Evolutionary conservation across 192 early-diverging fungal species (phyloP).

Genomic region (Podila epicladia): DNA sequence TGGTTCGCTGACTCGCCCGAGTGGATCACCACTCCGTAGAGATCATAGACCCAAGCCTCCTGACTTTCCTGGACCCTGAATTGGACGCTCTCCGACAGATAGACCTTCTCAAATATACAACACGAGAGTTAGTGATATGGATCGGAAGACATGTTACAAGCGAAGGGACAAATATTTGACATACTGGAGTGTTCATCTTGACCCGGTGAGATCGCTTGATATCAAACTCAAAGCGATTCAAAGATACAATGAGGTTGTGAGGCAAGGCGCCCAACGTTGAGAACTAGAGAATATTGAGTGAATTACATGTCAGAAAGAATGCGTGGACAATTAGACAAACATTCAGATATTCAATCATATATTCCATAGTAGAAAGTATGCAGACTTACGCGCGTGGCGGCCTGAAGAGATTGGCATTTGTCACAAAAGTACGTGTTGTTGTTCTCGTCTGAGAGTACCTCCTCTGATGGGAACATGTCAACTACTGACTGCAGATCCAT

Average conservation of each 20-base stretch:
- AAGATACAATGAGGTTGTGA: conserved; percentile 26
- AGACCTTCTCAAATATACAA: conserved; percentile 2
- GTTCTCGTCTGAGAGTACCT: conserved; percentile 25
- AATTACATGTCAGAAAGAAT: not conserved
- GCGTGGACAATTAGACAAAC: not conserved
- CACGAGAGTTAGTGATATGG: not conserved
- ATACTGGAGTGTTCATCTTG: conserved; percentile 40
- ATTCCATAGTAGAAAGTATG: not conserved
- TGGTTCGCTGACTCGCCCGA: conserved; percentile 57
- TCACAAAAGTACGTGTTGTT: conserved; percentile 38
- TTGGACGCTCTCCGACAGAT: conserved; percentile 11
- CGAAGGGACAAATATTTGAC: not conserved
- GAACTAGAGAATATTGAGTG: not conserved
- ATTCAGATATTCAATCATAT: not conserved
- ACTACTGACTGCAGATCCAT: conserved; percentile 22
- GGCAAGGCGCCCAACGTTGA: conserved; percentile 30
- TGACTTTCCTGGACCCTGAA: conserved; percentile 20
- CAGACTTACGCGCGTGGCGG: conserved; percentile 25
- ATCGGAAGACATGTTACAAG: not conserved
- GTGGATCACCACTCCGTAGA: conserved; percentile 60
- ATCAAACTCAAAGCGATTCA: conserved; percentile 46
- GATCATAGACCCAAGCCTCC: conserved; percentile 30
- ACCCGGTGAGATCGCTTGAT: conserved; percentile 16
- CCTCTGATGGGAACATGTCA: conserved; percentile 30
- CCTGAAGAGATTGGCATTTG: conserved; percentile 24